phyloP scores from a whole-genome alignment of 768 basidiomycete species.

The Psilocybe tampanensis region DNA sequence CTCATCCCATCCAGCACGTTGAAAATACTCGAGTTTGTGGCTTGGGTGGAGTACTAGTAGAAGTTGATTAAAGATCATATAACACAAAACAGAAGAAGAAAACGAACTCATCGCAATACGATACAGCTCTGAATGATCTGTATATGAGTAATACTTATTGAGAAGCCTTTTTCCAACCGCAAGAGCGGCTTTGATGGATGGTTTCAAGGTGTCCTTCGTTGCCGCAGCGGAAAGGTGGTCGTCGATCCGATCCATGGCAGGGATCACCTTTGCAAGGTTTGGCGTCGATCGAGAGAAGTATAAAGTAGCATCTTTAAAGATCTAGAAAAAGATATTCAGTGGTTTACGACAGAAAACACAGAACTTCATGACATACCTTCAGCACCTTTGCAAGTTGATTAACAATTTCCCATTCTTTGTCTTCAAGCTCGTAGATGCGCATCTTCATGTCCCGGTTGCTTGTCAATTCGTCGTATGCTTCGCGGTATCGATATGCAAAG shows the following conservation, averaged over 20 bases:
- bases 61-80: not conserved
- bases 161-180: constrained; percentile 26
- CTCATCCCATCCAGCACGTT: constrained; percentile 22
- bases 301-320: constrained; percentile 23
- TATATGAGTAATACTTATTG: constrained; percentile 34
- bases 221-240: constrained; percentile 10
- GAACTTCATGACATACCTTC: no score
- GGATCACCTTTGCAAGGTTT: constrained; percentile 15
- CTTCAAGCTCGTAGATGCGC: constrained; percentile 16
- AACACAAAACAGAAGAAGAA: not conserved
- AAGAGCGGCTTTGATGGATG: constrained; percentile 24
- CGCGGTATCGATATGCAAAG: constrained; percentile 26
- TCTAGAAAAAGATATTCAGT: no score
- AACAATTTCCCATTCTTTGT: constrained; percentile 30
- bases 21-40: constrained; percentile 31
- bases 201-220: not conserved
- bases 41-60: constrained; percentile 30
- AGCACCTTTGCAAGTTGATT: constrained; percentile 20
- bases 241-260: constrained; percentile 23
- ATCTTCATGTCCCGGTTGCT: constrained; percentile 14
- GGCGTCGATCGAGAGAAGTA: constrained; percentile 17
- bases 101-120: constrained; percentile 35
- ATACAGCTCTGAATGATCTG: constrained; percentile 31
- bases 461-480: constrained; percentile 24
- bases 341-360: no score